Evolutionary conservation across 306 rosid species (phyloP).

Genomic region (Quercus aquifolioides): DNA sequence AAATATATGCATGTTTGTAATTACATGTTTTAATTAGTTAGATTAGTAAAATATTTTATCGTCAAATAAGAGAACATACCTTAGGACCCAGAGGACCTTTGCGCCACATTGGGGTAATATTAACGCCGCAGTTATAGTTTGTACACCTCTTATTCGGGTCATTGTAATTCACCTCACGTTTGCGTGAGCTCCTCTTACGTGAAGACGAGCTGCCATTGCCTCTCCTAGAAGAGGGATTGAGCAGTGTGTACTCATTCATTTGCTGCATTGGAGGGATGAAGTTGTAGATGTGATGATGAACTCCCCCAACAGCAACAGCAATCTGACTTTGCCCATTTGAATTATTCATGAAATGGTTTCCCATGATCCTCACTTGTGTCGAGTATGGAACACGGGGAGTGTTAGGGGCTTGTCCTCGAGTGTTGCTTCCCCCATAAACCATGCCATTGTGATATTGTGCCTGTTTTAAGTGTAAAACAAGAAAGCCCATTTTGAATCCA

Average conservation of each 20-base stretch:
- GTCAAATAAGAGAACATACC: not conserved
- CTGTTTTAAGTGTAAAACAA: not conserved
- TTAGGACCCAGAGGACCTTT: conserved; percentile 34
- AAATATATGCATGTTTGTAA: not conserved
- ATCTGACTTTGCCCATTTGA: not conserved
- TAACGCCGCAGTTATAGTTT: conserved; percentile 9
- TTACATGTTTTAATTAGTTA: not conserved
- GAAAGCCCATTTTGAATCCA: not conserved
- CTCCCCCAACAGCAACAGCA: not conserved
- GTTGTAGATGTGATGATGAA: not conserved
- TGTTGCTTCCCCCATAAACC: not conserved
- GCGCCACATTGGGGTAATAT: conserved; percentile 37
- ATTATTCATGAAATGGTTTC: not conserved
- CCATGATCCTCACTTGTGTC: not conserved
- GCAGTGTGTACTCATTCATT: not conserved
- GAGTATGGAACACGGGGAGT: not conserved
- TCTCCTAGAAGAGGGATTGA: not conserved
- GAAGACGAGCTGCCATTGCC: conserved; percentile 1
- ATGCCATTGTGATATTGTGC: not conserved
- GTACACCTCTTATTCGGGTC: conserved; percentile 5
- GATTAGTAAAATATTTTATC: not conserved
- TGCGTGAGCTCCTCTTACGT: not conserved
- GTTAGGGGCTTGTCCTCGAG: not conserved
- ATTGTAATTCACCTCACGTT: not conserved
- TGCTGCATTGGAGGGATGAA: not conserved